Evolutionary conservation across 306 rosid species (phyloP).

Genomic region (apple (Malus domestica)): ASM211411v1 NC_041804.1:837501-838000

Average conservation of each 20-base stretch:
- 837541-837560: slow-evolving; percentile 8
- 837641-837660: slow-evolving; percentile 41
- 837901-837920: slow-evolving; percentile 9
- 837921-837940: slow-evolving; percentile 34
- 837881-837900: neutral
- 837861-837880: too few relatives aligned
- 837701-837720: slow-evolving; percentile 55
- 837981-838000: neutral
- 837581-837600: slow-evolving; percentile 78
- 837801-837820: slow-evolving; percentile 71
- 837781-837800: slow-evolving; percentile 79
- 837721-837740: slow-evolving; percentile 78
- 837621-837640: slow-evolving; percentile 62
- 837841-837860: slow-evolving; percentile 12
- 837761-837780: slow-evolving; percentile 65
- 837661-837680: slow-evolving; percentile 67
- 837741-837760: slow-evolving; percentile 71
- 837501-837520: slow-evolving; percentile 9
- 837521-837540: slow-evolving; percentile 9
- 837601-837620: slow-evolving; percentile 73
- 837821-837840: slow-evolving; percentile 90
- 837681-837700: slow-evolving; percentile 51
- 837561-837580: slow-evolving; percentile 41
- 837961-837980: neutral
- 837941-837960: neutral